Percentiles rank a stretch among this genome's conserved stretches.
phyloP scores from a whole-genome alignment of 768 basidiomycete species.

The Dendrothele bispora region DNA sequence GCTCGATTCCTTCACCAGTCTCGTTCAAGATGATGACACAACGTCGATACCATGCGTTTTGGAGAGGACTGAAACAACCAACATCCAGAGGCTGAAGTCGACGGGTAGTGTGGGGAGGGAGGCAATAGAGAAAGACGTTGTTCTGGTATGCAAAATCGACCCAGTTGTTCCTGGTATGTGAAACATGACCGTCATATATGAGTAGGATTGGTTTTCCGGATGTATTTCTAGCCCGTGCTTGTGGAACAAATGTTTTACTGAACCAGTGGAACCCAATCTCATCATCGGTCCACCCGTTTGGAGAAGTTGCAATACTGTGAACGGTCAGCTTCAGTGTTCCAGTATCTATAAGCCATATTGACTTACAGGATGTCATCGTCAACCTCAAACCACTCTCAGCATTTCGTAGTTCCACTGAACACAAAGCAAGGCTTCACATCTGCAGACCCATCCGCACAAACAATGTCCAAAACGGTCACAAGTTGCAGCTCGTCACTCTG shows the following conservation, averaged over 20 bases:
- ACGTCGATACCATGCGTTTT: conserved; percentile 24
- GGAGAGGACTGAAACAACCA: conserved; percentile 34
- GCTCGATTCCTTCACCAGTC: conserved; percentile 21
- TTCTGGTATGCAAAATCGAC: conserved; percentile 22
- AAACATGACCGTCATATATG: conserved; percentile 44
- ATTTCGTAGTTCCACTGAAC: conserved; percentile 27
- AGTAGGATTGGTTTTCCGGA: conserved; percentile 34
- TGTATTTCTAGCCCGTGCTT: conserved; percentile 29
- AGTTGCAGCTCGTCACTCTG: conserved; percentile 37
- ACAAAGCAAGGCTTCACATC: conserved; percentile 31
- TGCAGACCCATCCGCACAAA: conserved; percentile 32
- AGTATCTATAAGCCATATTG: too few relatives aligned
- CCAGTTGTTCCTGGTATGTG: conserved; percentile 30
- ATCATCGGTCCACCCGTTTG: conserved; percentile 45
- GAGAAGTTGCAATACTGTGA: conserved; percentile 33
- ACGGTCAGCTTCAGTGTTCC: too few relatives aligned
- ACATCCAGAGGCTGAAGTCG: conserved; percentile 43
- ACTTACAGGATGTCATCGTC: conserved; percentile 22
- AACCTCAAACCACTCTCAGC: conserved; percentile 23
- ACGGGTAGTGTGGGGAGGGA: conserved; percentile 44
- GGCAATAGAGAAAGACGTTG: conserved; percentile 29
- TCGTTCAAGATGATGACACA: conserved; percentile 20
- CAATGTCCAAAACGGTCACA: conserved; percentile 39
- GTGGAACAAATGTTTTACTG: not conserved
- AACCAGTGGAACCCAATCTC: conserved; percentile 28